Base-by-base conservation (phyloP, 192 early-diverging fungal genomes). In the Rhizophagus prolifer region DNA sequence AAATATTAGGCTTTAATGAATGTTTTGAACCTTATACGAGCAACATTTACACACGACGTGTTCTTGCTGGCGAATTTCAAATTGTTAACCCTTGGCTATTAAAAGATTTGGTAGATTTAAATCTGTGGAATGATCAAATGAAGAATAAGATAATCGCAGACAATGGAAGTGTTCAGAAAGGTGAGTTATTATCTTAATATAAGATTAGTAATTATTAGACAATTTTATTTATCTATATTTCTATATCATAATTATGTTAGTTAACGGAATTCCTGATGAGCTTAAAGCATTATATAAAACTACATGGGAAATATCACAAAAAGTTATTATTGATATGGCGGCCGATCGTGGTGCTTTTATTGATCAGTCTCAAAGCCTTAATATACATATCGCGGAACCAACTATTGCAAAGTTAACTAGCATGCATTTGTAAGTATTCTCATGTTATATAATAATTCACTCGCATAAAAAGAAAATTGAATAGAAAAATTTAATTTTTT, bases 1-100 rank as follows among this genome's bases (percentile, higher is more conserved):
- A 99, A 85, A 99, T 99, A 76, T 87, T 99, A 7, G 97, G 97
- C 31, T 94, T 94, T 88, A 99, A 99, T 84, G 97, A 99, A 88
- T 96, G 95, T 81, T 98, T 97, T 78, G 97, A 93, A 84, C 93
- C 92, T 13, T 95, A 93, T 74, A 95, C 92, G 64, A 91, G 88
- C 81, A 99, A 99, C 85, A 91, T 99, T 63, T 99, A 99, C 85
- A 96, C 95, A 16, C 92, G 97, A 58, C 94, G 97, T 73, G 97
- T 98, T 1, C 82, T 99, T 62, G 92, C 95, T 28, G 97, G 97
- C 41, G 97, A 99, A 85, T 99, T 99, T 91, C 97, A 99, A 83
- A 90, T 99, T 58, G 97, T 97, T 65, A 99, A 99, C 82, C 96
- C 92, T 36, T 96, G 96, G 89, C 85, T 99, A 82, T 84, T 98